Evolutionary conservation across 352 stramenopile species (phyloP), one percentile per base, ranked within the genome.

Genomic region (Phytophthora tentaculata): DNA sequence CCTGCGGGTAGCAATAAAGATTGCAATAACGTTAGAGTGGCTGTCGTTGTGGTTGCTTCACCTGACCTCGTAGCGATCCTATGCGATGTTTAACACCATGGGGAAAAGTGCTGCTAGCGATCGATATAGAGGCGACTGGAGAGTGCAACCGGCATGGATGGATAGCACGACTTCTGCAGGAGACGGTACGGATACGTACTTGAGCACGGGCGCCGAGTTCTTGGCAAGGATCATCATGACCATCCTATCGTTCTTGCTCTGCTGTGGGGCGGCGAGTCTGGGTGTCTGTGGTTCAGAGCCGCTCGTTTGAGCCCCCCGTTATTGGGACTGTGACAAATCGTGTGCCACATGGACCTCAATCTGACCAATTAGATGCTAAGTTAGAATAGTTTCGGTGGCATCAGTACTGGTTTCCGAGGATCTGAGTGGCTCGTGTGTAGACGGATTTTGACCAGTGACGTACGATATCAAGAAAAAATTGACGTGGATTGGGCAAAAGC

Each of bases 221-320:
- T 88, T 81, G 59, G 77, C 70, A 63, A 77, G 49, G 56, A 88
- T 71, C 77, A 84, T 80, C 73, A 81, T 79, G 66, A 79, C 77
- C 68, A 74, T 81, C 61, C 26, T 72, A 32, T 63, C 51, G 55
- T 61, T 67, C 50, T 57, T 76, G 52, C 44, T 57, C 55, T 64
- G 49, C 55, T 64, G 29, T 24, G 60, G 47, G 57, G 55, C 39
- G 69, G 47, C 69, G 60, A 77, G 73, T 71, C 64, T 77, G 65
- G 55, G 59, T 74, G 66, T 77, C 56, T 51, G 68, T 68, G 50
- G 64, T 68, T 69, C 59, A 56, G 61, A 72, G 71, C 71, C 66
- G 66, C 66, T 76, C 69, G 69, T 76, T 76, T 71, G 14, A 39
- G 7, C 35, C n/a, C 35, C 35, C 35, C 12, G 12, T 43, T 43